Percentiles rank a stretch among this genome's conserved stretches.
Evolutionary conservation across 1,139 yeast species (phyloP).

Genomic region (Debaryomyces fabryi): DNA sequence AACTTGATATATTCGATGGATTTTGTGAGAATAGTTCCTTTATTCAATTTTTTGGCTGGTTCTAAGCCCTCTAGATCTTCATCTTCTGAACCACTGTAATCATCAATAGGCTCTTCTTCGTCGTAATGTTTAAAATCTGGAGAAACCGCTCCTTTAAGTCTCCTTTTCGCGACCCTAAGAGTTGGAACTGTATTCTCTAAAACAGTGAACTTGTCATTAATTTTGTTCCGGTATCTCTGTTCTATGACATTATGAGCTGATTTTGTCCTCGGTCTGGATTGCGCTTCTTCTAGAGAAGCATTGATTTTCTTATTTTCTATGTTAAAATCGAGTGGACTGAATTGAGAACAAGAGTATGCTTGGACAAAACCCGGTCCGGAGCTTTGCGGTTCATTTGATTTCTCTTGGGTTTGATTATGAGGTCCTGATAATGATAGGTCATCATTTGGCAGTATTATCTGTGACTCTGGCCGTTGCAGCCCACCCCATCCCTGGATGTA

Average conservation of each 20-base stretch:
- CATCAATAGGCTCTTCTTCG: slow-evolving; percentile 14
- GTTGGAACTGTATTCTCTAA: slow-evolving; percentile 48
- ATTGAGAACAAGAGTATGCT: background rate
- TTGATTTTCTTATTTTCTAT: background rate
- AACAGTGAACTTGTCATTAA: slow-evolving; percentile 46
- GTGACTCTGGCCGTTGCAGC: background rate
- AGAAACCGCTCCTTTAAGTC: slow-evolving; percentile 10
- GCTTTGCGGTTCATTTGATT: background rate
- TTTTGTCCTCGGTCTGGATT: slow-evolving; percentile 17
- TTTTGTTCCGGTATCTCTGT: slow-evolving; percentile 49
- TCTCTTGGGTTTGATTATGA: background rate
- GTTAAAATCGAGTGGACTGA: background rate
- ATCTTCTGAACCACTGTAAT: slow-evolving; percentile 13
- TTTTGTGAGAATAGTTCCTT: slow-evolving; percentile 48
- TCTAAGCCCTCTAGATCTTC: slow-evolving; percentile 46
- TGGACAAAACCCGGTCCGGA: background rate
- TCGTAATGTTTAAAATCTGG: slow-evolving; percentile 19
- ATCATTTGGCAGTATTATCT: background rate
- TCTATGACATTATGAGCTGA: slow-evolving; percentile 50
- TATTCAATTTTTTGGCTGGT: slow-evolving; percentile 48
- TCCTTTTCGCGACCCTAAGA: slow-evolving; percentile 33
- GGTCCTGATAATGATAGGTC: background rate
- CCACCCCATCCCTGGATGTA: background rate
- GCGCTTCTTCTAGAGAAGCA: background rate
- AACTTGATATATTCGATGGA: slow-evolving; percentile 49